Evolutionary conservation across 2,329 filamentous ascomycete species (phyloP), one percentile per base, ranked within the genome.

Genomic region (Dactylellina haptotyla): DNA sequence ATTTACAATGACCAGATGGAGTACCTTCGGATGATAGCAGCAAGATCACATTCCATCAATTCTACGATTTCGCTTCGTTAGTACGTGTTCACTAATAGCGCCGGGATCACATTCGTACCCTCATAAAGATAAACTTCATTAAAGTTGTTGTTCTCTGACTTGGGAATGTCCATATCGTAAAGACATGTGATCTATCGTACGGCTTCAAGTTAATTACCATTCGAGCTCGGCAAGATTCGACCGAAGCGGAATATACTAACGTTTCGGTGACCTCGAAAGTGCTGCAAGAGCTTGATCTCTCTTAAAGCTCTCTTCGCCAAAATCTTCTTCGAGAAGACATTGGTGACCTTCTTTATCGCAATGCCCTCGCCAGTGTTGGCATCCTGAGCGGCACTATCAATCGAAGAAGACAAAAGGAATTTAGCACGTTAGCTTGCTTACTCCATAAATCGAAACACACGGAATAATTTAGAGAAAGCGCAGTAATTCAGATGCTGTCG

Each of bases 301-400:
- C 95, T 89, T 85, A 99, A 83, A 54, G 95, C 95, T 80, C 95
- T 91, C 88, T 99, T 99, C 79, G 95, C 95, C 77, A 99, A 87
- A 78, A 99, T 99, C 88, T 98, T 98, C 85, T 99, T 99, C 87
- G 93, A 97, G 83, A 99, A 99, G 79, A 99, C 94, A 90, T 99
- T 99, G 84, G 95, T 99, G 81, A 99, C 92, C 84, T 99, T 99
- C 84, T 99, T 99, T 85, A 99, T 95, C 79, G 95, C 95, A 75
- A 99, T 93, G 41, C 94, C 93, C 81, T 99, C 95, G 79, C 88
- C 90, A 30, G 91, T 96, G 82, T 93, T 88, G 80, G 88, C 89
- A 85, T 98, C 97, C 77, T 92, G 91, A 64, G 95, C 95, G 73
- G 95, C 94, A 82, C 93, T 97, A 81, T 76, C n/a, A n/a, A n/a